These are phyloP conservation scores for Pseudogymnoascus sp. DNA, from an alignment of 2,329 filamentous ascomycete species.

Conservation along the genomic window DNA sequence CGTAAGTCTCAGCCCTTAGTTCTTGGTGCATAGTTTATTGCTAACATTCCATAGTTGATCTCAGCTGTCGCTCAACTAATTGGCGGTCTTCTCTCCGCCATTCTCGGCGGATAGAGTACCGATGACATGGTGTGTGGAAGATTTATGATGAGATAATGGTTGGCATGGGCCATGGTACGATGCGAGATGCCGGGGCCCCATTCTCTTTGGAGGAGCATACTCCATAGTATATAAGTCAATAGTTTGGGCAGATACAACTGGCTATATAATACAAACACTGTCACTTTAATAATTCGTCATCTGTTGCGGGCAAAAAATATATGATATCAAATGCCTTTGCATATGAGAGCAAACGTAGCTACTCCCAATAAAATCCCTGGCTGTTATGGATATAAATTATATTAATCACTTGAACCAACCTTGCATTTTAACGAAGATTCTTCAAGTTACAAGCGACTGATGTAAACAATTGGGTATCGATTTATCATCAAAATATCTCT, in stretches of 20 bases:
- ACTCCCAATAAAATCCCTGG: no score
- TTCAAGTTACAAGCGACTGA: neutral
- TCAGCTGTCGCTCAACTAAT: neutral
- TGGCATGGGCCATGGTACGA: neutral
- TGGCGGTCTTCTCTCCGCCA: neutral
- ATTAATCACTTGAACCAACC: neutral
- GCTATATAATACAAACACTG: neutral
- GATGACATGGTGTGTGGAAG: neutral
- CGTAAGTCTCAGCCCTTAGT: neutral
- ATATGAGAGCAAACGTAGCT: no score
- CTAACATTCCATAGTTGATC: neutral
- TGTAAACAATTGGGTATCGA: neutral
- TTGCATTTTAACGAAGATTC: neutral
- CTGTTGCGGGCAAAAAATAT: neutral
- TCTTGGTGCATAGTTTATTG: neutral
- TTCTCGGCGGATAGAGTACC: neutral
- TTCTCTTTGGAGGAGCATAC: neutral
- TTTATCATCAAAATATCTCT: neutral
- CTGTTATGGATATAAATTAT: no score
- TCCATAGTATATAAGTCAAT: constrained; percentile 6
- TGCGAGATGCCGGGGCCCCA: neutral
- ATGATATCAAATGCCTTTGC: neutral
- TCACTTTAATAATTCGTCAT: neutral
- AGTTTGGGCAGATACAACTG: neutral
- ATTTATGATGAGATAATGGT: neutral